Percentiles rank a stretch among this genome's conserved stretches.
Evolutionary conservation across 371 early-diverging fungal species (phyloP).

Genomic region (Saksenaea vasiformis): DNA sequence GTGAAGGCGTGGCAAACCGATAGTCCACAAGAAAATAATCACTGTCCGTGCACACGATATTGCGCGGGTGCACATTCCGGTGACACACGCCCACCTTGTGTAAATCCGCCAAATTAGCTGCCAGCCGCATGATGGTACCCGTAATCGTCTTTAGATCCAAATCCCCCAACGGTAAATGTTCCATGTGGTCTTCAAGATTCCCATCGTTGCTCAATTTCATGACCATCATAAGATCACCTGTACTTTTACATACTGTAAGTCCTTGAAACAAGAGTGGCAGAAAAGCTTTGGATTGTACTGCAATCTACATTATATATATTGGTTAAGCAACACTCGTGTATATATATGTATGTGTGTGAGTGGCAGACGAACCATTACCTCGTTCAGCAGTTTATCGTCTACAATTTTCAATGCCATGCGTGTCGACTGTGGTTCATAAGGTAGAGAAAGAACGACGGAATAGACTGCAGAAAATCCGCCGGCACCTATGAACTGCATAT

Average conservation of each 20-base stretch:
- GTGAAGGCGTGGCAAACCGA: constrained; percentile 46
- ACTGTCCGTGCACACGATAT: constrained; percentile 46
- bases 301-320: constrained; percentile 27
- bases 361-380: no score
- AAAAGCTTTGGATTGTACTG: constrained; percentile 50
- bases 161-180: constrained; percentile 43
- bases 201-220: constrained; percentile 51
- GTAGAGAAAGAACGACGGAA: constrained; percentile 33
- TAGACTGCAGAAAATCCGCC: constrained; percentile 55
- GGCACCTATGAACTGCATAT: constrained; percentile 52
- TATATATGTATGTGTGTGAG: no score
- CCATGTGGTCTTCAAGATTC: constrained; percentile 50
- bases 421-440: constrained; percentile 41
- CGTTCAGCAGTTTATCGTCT: constrained; percentile 49
- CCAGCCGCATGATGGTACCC: constrained; percentile 45
- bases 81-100: constrained; percentile 51
- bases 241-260: constrained; percentile 49
- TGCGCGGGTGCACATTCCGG: constrained; percentile 48
- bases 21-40: constrained; percentile 54
- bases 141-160: constrained; percentile 50
- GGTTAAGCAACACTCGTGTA: no score
- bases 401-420: constrained; percentile 46
- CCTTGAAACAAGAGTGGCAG: constrained; percentile 48
- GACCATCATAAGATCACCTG: constrained; percentile 55
- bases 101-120: constrained; percentile 40